Evolutionary conservation across 2,329 filamentous ascomycete genomes (phyloP), one percentile per base, ranked within the genome.

Genomic region (Talaromyces sp.): DNA sequence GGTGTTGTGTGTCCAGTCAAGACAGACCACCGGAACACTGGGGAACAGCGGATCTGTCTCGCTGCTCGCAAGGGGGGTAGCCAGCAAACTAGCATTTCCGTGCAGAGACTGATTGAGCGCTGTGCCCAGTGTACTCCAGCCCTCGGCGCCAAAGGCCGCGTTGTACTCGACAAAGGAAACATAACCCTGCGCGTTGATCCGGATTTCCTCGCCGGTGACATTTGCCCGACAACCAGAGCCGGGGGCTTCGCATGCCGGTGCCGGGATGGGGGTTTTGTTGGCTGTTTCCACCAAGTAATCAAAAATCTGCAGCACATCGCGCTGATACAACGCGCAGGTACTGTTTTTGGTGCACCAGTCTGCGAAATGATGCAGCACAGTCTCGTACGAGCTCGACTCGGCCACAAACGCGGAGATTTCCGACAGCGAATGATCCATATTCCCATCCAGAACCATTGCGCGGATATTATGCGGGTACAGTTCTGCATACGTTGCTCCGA

Each of bases 381-480:
- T 64, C 54, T 76, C 73, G 68, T 78, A 79, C 3, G 75, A 68
- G 1, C 70, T 67, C 6, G 71, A 61, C 66, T 78, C 77, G 33
- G 71, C 72, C 2, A 73, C 66, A 1, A 78, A 57, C 15, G 53
- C 27, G 27, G 53, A 55, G 9, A 22, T 32, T 62, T 76, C 73
- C 30, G 69, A 63, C 55, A 74, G 72, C 1, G 73, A 73, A 65
- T 78, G 78, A 65, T 81, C 77, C 33, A 80, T 60, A 33, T 75
- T 73, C 25, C 78, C 79, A 68, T 82, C 79, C n/a, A 82, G 71
- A 0, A 71, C 75, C 64, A 81, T 72, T 2, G 74, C 69, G 7
- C 79, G 67, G 58, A 81, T 70, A 32, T 75, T 76, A 11, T 77
- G 64, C 4, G 80, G 79, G 65, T 74, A 82, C 1, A 81, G 70